phyloP scores from a whole-genome alignment of 495 filamentous ascomycete genomes.

The Cercophora samala region DNA sequence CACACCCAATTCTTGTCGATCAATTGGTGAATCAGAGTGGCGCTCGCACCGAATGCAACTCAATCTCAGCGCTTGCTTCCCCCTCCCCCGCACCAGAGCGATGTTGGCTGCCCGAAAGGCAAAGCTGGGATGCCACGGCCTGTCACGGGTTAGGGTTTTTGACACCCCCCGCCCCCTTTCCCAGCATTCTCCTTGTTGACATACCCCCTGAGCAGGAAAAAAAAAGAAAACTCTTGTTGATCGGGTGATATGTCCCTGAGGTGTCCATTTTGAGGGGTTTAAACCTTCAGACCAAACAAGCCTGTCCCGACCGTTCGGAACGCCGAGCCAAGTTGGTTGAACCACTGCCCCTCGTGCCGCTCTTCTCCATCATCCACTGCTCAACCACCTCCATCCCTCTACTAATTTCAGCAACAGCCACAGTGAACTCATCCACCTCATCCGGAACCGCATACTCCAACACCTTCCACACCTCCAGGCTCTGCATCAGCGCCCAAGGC shows the following conservation, averaged over 20 bases:
- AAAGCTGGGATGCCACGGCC: background rate
- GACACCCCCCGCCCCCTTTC: background rate
- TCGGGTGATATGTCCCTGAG: background rate
- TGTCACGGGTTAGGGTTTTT: constrained; percentile 10
- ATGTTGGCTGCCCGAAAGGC: background rate
- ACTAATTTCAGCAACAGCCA: constrained; percentile 23
- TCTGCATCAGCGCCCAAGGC: constrained; percentile 18
- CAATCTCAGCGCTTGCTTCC: constrained; percentile 4
- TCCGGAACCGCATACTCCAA: constrained; percentile 18
- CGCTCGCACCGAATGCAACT: background rate
- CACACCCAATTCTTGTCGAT: background rate
- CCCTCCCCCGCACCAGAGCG: constrained; percentile 1
- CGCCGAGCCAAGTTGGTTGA: background rate
- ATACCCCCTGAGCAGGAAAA: background rate
- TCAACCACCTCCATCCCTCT: constrained; percentile 30
- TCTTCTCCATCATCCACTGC: constrained; percentile 19
- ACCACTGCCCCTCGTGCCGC: no score
- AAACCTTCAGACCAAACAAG: background rate
- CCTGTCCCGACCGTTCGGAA: background rate
- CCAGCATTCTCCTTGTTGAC: background rate
- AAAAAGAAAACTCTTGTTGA: background rate
- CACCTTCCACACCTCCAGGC: constrained; percentile 19
- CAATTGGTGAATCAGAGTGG: background rate
- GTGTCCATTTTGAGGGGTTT: background rate
- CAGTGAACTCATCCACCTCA: constrained; percentile 32